Base-by-base conservation (phyloP, 768 basidiomycete genomes). In the Artomyces pyxidatus region DNA sequence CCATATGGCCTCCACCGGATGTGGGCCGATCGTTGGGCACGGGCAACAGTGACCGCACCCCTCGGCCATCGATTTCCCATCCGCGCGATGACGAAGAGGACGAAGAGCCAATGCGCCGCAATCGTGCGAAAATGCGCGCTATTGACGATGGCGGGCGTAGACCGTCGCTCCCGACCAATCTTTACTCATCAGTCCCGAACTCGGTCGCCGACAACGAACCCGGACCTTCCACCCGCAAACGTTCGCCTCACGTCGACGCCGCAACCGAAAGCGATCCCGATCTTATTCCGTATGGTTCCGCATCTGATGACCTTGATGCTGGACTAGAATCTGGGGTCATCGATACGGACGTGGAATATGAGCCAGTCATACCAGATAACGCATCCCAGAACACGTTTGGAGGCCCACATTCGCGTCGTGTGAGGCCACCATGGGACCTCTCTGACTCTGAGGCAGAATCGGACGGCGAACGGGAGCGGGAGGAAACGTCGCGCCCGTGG, bases 71-170 rank as follows among this genome's bases (percentile, higher is more conserved):
- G 22, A 58, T 75, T 28, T 68, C 66, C 19, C 51, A 52, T 27
- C 38, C 61, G 14, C 47, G 49, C 55, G 56, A 58, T 47, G 65
- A 69, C 54, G 69, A 71, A 51, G 68, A 67, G 42, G 61, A 59
- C 14, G 64, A 63, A n/a, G 61, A 56, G 2, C 62, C 54, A 19
- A 51, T 63, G 21, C 57, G 50, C n/a, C 45, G 61, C 32, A 64
- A 52, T 41, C 61, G 71, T 35, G 62, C 68, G 5, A 71, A 72
- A 55, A 68, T 71, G 63, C 65, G 71, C 23, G 71, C 71, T 16
- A 68, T 72, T 42, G 71, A 71, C 58, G 71, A 70, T 37, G 71
- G 71, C 26, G 63, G 60, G 9, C 59, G 71, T 23, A 51, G 71
- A 37, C 71, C 71, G 4, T 72, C 71, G 9, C 63, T 71, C 37